These are phyloP conservation scores for Phytophthora pistaciae DNA, from an alignment of 352 stramenopile genomes.

Conservation along the genomic window DNA sequence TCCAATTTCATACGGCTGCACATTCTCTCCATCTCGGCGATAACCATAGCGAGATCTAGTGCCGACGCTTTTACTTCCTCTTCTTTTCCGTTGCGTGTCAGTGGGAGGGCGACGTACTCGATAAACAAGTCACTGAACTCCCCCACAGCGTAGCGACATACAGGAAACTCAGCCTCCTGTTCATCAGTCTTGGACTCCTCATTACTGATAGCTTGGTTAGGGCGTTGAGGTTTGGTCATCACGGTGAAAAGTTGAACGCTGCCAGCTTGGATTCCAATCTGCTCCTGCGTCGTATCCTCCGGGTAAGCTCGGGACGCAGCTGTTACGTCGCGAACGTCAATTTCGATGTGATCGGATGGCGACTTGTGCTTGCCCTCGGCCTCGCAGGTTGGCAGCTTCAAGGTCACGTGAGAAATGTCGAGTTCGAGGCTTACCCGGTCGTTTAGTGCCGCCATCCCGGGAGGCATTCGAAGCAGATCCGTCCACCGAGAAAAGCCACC, in stretches of 20 bases:
- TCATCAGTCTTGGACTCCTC: slow-evolving; percentile 7
- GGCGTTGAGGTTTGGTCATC: slow-evolving; percentile 24
- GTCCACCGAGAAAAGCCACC: slow-evolving; percentile 74
- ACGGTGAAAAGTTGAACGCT: slow-evolving; percentile 51
- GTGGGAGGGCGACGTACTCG: slow-evolving; percentile 56
- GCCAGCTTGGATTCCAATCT: slow-evolving; percentile 54
- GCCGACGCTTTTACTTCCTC: slow-evolving; percentile 1
- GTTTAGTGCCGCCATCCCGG: slow-evolving; percentile 34
- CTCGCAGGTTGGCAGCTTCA: slow-evolving; percentile 60
- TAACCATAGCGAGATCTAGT: slow-evolving; percentile 58
- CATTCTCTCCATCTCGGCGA: slow-evolving; percentile 65
- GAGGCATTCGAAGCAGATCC: slow-evolving; percentile 56
- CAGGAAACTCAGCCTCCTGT: background rate
- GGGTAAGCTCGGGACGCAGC: slow-evolving; percentile 58
- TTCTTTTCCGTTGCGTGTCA: slow-evolving; percentile 16
- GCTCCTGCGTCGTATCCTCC: slow-evolving; percentile 51
- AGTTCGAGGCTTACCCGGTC: slow-evolving; percentile 71
- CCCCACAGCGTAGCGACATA: slow-evolving; percentile 22
- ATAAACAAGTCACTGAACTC: slow-evolving; percentile 47
- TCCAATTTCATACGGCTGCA: slow-evolving; percentile 50
- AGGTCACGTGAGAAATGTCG: slow-evolving; percentile 42
- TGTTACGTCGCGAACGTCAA: slow-evolving; percentile 52
- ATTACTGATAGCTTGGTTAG: slow-evolving; percentile 1
- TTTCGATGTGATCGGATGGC: slow-evolving; percentile 63
- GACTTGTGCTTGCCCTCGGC: slow-evolving; percentile 45